phyloP scores from a whole-genome alignment of 495 filamentous ascomycete species.

The Aspergillus sclerotioniger region DNA sequence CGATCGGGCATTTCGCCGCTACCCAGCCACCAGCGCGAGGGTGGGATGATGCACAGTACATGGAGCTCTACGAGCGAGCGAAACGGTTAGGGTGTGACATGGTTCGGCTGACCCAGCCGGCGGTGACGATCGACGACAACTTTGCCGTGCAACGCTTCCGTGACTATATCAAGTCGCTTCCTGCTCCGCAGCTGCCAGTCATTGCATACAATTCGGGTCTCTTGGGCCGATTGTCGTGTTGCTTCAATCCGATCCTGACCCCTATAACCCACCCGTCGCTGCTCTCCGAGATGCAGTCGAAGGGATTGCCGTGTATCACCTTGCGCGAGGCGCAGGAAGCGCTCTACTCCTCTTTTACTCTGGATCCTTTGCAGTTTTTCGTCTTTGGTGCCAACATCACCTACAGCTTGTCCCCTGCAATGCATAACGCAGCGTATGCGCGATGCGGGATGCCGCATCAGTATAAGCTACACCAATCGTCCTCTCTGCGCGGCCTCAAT shows the following conservation, averaged over 20 bases:
- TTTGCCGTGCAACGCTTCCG: constrained; percentile 41
- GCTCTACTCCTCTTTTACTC: constrained; percentile 53
- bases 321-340: constrained; percentile 40
- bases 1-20: constrained; percentile 63
- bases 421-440: constrained; percentile 74
- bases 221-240: constrained; percentile 60
- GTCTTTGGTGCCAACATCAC: constrained; percentile 45
- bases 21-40: constrained; percentile 44
- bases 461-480: constrained; percentile 65
- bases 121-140: constrained; percentile 40
- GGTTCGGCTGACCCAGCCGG: constrained; percentile 46
- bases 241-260: constrained; percentile 63
- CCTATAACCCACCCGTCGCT: constrained; percentile 51
- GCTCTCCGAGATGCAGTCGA: constrained; percentile 18
- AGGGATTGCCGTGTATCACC: constrained; percentile 42
- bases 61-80: constrained; percentile 39
- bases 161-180: constrained; percentile 30
- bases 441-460: constrained; percentile 69
- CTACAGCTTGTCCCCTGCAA: constrained; percentile 45
- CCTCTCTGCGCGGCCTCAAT: constrained; percentile 63
- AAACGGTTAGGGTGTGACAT: constrained; percentile 48
- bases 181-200: constrained; percentile 43
- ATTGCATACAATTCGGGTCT: constrained; percentile 72
- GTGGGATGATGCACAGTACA: constrained; percentile 37
- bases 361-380: constrained; percentile 50